These are phyloP conservation scores for Pythium coloratum DNA, from an alignment of 352 stramenopile species.

Conservation along the genomic window DNA sequence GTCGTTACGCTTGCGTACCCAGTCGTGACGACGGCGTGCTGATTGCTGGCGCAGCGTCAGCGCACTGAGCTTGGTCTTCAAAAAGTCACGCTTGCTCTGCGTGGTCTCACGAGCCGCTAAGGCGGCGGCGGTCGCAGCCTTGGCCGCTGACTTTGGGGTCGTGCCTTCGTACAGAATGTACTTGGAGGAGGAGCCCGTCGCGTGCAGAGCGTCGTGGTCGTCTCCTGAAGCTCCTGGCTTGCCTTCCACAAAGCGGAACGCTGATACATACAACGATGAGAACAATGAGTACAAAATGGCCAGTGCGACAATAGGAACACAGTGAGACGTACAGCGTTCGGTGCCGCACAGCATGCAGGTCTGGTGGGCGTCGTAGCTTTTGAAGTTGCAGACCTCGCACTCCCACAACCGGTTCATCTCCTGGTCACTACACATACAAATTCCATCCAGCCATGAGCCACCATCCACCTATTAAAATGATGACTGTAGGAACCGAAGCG, in stretches of 20 bases:
- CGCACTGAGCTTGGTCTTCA: constrained; percentile 79
- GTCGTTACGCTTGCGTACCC: constrained; percentile 73
- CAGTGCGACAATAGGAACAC: background rate
- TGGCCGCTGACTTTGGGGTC: constrained; percentile 53
- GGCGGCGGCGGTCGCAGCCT: constrained; percentile 35
- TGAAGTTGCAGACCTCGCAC: constrained; percentile 93
- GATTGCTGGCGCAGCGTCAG: constrained; percentile 82
- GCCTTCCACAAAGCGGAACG: constrained; percentile 65
- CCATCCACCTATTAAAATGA: no score
- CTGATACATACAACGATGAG: constrained; percentile 13
- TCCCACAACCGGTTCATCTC: constrained; percentile 87
- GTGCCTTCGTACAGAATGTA: constrained; percentile 74
- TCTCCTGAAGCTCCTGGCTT: constrained; percentile 36
- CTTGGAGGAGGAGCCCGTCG: constrained; percentile 48
- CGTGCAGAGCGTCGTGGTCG: constrained; percentile 38
- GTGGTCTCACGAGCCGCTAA: constrained; percentile 26
- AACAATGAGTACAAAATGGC: background rate
- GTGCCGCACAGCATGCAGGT: constrained; percentile 91
- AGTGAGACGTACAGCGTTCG: constrained; percentile 47
- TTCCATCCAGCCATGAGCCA: background rate
- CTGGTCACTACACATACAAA: constrained; percentile 47
- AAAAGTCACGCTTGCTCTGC: constrained; percentile 58
- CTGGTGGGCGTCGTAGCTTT: constrained; percentile 87
- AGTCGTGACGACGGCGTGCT: constrained; percentile 81
- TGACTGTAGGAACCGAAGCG: background rate